A percentile compares a stretch with the other conserved stretches of the same genome.
These are phyloP conservation scores for Brachypodium distachyon DNA, from an alignment of 202 grass and related monocot species.

Conservation along the genomic window DNA sequence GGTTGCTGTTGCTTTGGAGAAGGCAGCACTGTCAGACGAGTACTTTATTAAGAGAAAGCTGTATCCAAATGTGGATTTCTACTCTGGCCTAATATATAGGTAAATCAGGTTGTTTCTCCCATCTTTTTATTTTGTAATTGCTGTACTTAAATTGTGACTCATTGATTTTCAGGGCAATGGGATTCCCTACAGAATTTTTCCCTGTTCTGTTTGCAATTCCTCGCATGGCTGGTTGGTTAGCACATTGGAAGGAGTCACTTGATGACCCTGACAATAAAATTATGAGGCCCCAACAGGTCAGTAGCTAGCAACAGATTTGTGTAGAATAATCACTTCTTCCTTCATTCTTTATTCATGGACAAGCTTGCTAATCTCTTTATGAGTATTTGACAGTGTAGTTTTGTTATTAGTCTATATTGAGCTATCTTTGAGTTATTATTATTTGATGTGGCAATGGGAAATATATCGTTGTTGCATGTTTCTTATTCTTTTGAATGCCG, in stretches of 20 bases:
- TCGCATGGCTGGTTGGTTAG: slow-evolving; percentile 92
- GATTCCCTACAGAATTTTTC: slow-evolving; percentile 96
- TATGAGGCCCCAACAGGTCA: slow-evolving; percentile 95
- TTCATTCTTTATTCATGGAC: neutral
- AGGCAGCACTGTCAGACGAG: slow-evolving; percentile 88
- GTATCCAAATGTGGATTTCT: slow-evolving; percentile 98
- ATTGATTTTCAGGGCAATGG: slow-evolving; percentile 69
- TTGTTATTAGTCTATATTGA: neutral
- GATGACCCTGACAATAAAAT: slow-evolving; percentile 99
- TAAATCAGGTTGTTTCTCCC: slow-evolving; percentile 14
- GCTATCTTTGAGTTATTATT: neutral
- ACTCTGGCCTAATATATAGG: slow-evolving; percentile 96
- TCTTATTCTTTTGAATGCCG: neutral
- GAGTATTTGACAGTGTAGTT: neutral
- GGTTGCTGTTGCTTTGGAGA: slow-evolving; percentile 94
- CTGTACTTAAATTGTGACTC: neutral
- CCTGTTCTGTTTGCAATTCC: slow-evolving; percentile 85
- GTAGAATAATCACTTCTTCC: neutral
- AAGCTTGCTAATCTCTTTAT: neutral
- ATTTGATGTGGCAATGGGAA: neutral
- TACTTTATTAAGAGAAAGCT: slow-evolving; percentile 97
- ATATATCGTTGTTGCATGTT: neutral
- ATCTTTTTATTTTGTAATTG: neutral
- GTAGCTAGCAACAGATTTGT: neutral
- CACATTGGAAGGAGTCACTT: slow-evolving; percentile 95